Evolutionary conservation across 2,329 filamentous ascomycete genomes (phyloP).

Genomic region (Pseudogymnoascus destructans): DNA sequence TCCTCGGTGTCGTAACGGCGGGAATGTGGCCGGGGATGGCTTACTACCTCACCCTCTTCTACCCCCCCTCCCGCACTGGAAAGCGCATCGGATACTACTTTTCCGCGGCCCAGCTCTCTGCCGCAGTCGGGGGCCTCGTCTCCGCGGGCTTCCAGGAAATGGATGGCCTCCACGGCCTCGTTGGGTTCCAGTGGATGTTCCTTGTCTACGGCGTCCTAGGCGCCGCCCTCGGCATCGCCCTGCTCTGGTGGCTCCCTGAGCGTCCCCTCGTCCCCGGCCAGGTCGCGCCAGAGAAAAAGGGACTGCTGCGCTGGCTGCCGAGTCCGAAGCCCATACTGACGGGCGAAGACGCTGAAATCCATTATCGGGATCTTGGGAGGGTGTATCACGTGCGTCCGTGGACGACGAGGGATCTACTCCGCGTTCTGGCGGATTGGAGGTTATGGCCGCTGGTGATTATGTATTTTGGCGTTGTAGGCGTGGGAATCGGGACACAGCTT

Average conservation of each 20-base stretch:
- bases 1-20: slow-evolving; percentile 77
- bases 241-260: slow-evolving; percentile 88
- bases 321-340: slow-evolving; percentile 54
- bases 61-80: slow-evolving; percentile 72
- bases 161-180: slow-evolving; percentile 63
- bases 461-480: slow-evolving; percentile 91
- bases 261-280: slow-evolving; percentile 65
- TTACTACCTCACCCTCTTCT: slow-evolving; percentile 84
- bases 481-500: slow-evolving; percentile 78
- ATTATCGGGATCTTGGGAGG: slow-evolving; percentile 69
- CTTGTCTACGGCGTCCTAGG: slow-evolving; percentile 70
- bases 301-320: slow-evolving; percentile 54
- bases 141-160: slow-evolving; percentile 87
- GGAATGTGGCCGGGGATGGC: slow-evolving; percentile 96
- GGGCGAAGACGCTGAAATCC: slow-evolving; percentile 65
- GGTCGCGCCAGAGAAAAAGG: slow-evolving; percentile 26
- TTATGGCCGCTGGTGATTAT: slow-evolving; percentile 77
- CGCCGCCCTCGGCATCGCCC: slow-evolving; percentile 53
- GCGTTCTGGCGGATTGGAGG: slow-evolving; percentile 71
- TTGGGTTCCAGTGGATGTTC: slow-evolving; percentile 89
- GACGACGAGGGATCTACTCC: slow-evolving; percentile 55
- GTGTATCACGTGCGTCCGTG: slow-evolving; percentile 68
- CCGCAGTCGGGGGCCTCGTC: slow-evolving; percentile 76
- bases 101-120: slow-evolving; percentile 77
- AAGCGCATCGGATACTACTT: slow-evolving; percentile 86